These are phyloP conservation scores for Musa balbisiana DNA, from an alignment of 202 grass and related monocot species.

Conservation along the genomic window DNA sequence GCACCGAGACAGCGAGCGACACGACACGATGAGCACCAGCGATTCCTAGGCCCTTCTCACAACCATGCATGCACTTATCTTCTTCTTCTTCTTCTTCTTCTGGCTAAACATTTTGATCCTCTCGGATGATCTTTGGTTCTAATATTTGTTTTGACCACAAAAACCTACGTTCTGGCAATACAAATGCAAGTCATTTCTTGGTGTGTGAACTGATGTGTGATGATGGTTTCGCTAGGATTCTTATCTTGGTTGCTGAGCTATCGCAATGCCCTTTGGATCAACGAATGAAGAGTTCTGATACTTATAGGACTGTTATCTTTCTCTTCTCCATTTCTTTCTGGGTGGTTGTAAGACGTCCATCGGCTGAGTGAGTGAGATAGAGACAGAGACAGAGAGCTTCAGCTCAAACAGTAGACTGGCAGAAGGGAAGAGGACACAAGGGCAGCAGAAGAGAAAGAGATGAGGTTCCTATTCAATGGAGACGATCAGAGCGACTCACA, in stretches of 20 bases:
- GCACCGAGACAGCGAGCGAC: constrained; percentile 52
- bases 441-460: neutral
- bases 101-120: constrained; percentile 27
- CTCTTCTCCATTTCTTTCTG: neutral
- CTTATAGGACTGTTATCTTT: neutral
- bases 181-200: constrained; percentile 2
- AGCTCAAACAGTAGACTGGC: too few relatives aligned
- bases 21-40: constrained; percentile 90
- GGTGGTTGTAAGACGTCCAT: neutral
- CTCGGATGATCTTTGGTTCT: constrained; percentile 18
- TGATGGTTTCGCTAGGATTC: too few relatives aligned
- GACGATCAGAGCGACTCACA: constrained; percentile 9
- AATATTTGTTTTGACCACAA: constrained; percentile 16
- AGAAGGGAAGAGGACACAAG: neutral
- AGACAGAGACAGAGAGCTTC: neutral
- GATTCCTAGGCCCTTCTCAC: constrained; percentile 45
- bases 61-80: constrained; percentile 29
- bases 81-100: constrained; percentile 28
- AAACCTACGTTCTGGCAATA: constrained; percentile 17
- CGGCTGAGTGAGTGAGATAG: neutral
- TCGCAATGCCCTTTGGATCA: neutral
- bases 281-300: too few relatives aligned
- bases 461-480: neutral
- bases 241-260: neutral
- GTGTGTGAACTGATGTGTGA: neutral